Conservation (phyloP, 345 rosid genomes). For the Luvunga scandens region DNA sequence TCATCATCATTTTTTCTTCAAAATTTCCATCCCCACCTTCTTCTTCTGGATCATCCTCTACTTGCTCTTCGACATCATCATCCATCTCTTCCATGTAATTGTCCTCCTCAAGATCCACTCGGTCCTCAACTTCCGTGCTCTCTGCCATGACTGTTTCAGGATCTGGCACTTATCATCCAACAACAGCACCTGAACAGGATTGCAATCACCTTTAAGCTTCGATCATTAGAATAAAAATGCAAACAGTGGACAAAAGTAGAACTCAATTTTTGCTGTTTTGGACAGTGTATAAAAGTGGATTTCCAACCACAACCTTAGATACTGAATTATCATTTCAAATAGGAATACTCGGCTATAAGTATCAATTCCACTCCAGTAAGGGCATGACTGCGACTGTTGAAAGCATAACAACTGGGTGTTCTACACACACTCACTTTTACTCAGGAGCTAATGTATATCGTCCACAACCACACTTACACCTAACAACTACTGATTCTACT, state of each 20-base stretch:
- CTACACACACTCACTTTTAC: not conserved
- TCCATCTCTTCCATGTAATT: slow-evolving; percentile 95
- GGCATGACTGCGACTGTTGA: not conserved
- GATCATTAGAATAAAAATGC: slow-evolving; percentile 26
- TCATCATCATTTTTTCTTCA: slow-evolving; percentile 54
- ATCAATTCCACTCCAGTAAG: not conserved
- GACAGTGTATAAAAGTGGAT: not conserved
- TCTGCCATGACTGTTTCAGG: slow-evolving; percentile 63
- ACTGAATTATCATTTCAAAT: slow-evolving; percentile 1
- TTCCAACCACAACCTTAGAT: not conserved
- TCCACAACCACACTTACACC: not conserved
- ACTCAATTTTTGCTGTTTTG: not conserved
- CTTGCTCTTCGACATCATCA: slow-evolving; percentile 75
- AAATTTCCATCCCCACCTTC: slow-evolving; percentile 44
- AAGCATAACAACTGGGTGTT: not conserved
- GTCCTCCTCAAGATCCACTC: slow-evolving; percentile 93
- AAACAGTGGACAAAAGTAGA: slow-evolving; percentile 17
- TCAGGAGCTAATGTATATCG: not conserved
- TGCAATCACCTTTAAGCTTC: slow-evolving; percentile 30
- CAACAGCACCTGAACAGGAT: slow-evolving; percentile 38
- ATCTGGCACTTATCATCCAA: slow-evolving; percentile 44
- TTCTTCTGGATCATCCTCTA: slow-evolving; percentile 64
- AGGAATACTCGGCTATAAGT: not conserved
- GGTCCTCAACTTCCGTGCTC: slow-evolving; percentile 77
- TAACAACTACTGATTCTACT: too few relatives aligned